phyloP scores from a whole-genome alignment of 2,329 filamentous ascomycete genomes.

The Colletotrichum lentis region DNA sequence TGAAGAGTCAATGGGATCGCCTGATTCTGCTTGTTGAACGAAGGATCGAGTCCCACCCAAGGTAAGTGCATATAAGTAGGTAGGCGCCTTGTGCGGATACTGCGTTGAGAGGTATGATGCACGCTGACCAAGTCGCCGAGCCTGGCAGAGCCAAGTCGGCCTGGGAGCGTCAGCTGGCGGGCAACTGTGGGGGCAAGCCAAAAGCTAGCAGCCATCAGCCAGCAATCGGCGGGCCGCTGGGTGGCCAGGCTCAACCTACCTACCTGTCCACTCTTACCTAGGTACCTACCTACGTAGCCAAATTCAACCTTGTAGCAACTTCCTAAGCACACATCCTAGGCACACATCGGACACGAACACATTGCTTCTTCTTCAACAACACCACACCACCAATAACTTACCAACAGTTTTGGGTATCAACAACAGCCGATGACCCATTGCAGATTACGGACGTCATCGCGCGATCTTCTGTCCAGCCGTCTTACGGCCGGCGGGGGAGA shows the following conservation, averaged over 20 bases:
- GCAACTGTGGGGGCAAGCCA: conserved; percentile 4
- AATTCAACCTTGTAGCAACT: neutral
- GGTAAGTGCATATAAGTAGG: too few relatives aligned
- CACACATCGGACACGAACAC: neutral
- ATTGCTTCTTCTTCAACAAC: conserved; percentile 11
- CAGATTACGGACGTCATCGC: neutral
- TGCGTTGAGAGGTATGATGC: too few relatives aligned
- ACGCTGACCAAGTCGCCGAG: too few relatives aligned
- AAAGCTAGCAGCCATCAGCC: neutral
- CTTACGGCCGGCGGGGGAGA: neutral
- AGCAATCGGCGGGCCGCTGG: neutral
- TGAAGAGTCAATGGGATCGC: neutral
- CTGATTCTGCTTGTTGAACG: neutral
- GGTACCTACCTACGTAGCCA: neutral
- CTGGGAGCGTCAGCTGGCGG: neutral
- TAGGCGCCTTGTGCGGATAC: too few relatives aligned
- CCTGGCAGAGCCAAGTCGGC: neutral
- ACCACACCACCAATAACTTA: neutral
- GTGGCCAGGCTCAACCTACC: conserved; percentile 7
- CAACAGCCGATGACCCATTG: neutral
- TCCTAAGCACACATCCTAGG: neutral
- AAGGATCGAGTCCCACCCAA: neutral
- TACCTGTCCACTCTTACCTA: too few relatives aligned
- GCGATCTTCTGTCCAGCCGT: neutral
- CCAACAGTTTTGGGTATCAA: neutral